Conservation (phyloP, 495 filamentous ascomycete species). For the Daldinia loculata region DNA sequence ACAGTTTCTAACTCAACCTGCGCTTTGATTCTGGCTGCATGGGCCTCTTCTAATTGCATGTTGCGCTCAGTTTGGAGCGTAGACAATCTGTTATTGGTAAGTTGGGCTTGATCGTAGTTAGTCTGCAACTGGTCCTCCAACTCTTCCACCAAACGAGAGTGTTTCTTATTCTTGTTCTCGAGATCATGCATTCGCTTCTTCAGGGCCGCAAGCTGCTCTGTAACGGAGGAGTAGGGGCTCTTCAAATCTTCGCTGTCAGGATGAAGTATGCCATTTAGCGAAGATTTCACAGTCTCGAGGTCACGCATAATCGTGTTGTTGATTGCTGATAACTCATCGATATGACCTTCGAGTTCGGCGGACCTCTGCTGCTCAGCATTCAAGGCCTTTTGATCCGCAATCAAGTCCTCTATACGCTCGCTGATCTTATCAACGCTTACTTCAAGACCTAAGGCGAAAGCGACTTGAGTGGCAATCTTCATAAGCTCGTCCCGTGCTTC, state of each 20-base stretch:
- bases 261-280: conserved; percentile 56
- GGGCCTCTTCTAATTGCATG: conserved; percentile 66
- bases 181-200: conserved; percentile 74
- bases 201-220: conserved; percentile 74
- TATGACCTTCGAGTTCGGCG: conserved; percentile 56
- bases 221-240: conserved; percentile 65
- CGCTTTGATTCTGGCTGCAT: conserved; percentile 57
- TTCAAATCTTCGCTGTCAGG: conserved; percentile 51
- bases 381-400: conserved; percentile 57
- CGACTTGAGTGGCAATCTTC: conserved; percentile 66
- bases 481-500: conserved; percentile 75
- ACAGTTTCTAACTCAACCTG: conserved; percentile 67
- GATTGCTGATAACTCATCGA: conserved; percentile 60
- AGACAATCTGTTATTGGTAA: conserved; percentile 77
- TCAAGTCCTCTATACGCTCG: conserved; percentile 61
- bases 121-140: conserved; percentile 95
- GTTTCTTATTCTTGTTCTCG: conserved; percentile 76
- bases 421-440: conserved; percentile 64
- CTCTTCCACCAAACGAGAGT: conserved; percentile 89
- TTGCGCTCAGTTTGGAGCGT: conserved; percentile 76
- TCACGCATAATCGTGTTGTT: conserved; percentile 66
- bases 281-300: conserved; percentile 59
- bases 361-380: conserved; percentile 65
- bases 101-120: conserved; percentile 91
- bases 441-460: conserved; percentile 62